Percentiles rank a stretch among this genome's conserved stretches.
Evolutionary conservation across 2,329 filamentous ascomycete species (phyloP).

Genomic region (Pseudogymnoascus sp.): DNA sequence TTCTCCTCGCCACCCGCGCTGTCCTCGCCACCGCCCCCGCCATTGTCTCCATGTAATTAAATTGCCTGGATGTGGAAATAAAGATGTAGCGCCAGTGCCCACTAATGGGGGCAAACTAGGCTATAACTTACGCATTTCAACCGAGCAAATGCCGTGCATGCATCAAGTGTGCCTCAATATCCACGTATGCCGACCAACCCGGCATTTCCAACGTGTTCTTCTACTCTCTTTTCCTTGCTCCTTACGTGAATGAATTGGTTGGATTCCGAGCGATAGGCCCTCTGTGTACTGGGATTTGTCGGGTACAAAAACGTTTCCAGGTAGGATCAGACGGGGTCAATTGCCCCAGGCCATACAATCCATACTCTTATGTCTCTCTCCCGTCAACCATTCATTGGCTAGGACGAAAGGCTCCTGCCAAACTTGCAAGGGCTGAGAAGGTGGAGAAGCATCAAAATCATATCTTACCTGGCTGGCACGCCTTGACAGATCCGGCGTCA

Average conservation of each 20-base stretch:
- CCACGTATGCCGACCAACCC: not conserved
- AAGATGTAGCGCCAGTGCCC: not conserved
- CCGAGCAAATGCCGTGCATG: conserved; percentile 1
- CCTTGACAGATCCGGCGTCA: conserved; percentile 4
- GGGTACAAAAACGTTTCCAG: not conserved
- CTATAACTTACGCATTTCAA: not conserved
- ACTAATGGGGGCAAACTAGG: not conserved
- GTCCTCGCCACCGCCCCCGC: not conserved
- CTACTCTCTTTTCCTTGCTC: not conserved
- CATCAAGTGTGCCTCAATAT: conserved; percentile 1
- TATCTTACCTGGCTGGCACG: not conserved
- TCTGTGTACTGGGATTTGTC: not conserved
- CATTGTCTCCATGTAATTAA: not conserved
- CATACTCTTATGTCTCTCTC: not conserved
- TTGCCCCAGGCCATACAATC: not conserved
- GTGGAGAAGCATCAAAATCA: not conserved
- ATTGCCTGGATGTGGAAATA: not conserved
- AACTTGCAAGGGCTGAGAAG: not conserved
- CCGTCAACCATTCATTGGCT: not conserved
- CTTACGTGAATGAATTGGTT: conserved; percentile 5
- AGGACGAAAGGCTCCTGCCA: not conserved
- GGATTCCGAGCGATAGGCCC: not conserved
- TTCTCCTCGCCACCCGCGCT: not conserved
- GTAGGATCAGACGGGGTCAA: conserved; percentile 1
- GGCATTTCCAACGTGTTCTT: not conserved